phyloP scores from a whole-genome alignment of 495 filamentous ascomycete genomes.

The Immersiella caudata region DNA sequence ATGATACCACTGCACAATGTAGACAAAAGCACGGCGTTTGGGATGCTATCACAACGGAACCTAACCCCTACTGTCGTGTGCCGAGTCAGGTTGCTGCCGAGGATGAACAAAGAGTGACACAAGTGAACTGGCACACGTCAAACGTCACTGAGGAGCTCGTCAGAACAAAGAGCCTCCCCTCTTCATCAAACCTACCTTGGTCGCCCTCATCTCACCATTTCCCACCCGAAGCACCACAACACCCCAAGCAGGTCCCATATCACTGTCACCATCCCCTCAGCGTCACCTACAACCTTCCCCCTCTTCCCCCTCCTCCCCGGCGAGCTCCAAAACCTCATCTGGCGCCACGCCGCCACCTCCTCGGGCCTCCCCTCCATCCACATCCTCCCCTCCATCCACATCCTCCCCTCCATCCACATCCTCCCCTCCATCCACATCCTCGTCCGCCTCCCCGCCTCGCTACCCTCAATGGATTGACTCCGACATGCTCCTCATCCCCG shows the following conservation, averaged over 20 bases:
- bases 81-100: background rate
- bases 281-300: slow-evolving; percentile 18
- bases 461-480: slow-evolving; percentile 17
- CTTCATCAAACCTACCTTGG: too few relatives aligned
- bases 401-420: slow-evolving; percentile 31
- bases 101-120: background rate
- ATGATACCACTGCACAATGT: slow-evolving; percentile 10
- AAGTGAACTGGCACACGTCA: background rate
- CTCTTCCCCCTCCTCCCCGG: slow-evolving; percentile 28
- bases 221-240: too few relatives aligned
- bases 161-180: background rate
- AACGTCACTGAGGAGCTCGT: background rate
- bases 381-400: slow-evolving; percentile 32
- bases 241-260: too few relatives aligned
- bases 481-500: slow-evolving; percentile 29
- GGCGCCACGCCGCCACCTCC: slow-evolving; percentile 27
- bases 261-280: background rate
- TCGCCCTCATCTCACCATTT: too few relatives aligned
- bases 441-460: slow-evolving; percentile 30
- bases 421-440: slow-evolving; percentile 31
- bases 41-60: background rate
- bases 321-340: slow-evolving; percentile 33
- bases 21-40: slow-evolving; percentile 12
- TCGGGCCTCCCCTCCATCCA: slow-evolving; percentile 25
- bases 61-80: background rate